Percentiles rank a stretch among this genome's conserved stretches.
phyloP scores from a whole-genome alignment of 139 green algal genomes.

The Volvox africanus region DNA sequence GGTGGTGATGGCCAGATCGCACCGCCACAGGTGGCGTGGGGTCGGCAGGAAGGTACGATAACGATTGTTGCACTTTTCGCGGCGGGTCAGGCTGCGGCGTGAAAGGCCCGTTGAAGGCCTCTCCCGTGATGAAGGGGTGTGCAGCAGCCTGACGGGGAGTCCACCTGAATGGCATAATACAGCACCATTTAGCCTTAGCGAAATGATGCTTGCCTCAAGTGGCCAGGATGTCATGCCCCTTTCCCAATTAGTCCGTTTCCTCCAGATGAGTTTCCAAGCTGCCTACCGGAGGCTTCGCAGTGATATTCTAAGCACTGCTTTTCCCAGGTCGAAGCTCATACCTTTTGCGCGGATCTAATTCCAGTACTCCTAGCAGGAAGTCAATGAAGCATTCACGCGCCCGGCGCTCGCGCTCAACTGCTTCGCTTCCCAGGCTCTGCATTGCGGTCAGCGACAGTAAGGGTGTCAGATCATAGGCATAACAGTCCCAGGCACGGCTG shows the following conservation, averaged over 20 bases:
- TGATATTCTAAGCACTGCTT: too few relatives aligned
- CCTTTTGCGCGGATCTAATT: conserved; percentile 80
- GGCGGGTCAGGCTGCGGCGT: conserved; percentile 70
- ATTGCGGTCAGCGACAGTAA: too few relatives aligned
- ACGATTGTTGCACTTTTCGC: not conserved
- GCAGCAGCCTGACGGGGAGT: conserved; percentile 83
- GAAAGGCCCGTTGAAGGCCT: conserved; percentile 81
- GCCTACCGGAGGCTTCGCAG: too few relatives aligned
- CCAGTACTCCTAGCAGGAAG: conserved; percentile 81
- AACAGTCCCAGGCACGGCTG: too few relatives aligned
- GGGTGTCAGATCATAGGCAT: too few relatives aligned
- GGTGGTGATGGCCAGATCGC: not conserved
- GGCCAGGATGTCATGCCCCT: too few relatives aligned
- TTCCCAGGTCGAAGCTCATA: not conserved
- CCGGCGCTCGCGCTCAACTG: conserved; percentile 58
- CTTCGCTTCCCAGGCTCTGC: conserved; percentile 61
- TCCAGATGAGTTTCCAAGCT: too few relatives aligned
- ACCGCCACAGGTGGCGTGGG: conserved; percentile 26
- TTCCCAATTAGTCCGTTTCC: too few relatives aligned
- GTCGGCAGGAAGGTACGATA: not conserved
- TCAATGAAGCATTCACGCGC: conserved; percentile 85
- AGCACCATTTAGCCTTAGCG: too few relatives aligned
- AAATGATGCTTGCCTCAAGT: too few relatives aligned
- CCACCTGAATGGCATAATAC: conserved; percentile 56
- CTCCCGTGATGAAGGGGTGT: conserved; percentile 92